Conservation (phyloP, 2,329 filamentous ascomycete genomes). For the Tolypocladium album region DNA sequence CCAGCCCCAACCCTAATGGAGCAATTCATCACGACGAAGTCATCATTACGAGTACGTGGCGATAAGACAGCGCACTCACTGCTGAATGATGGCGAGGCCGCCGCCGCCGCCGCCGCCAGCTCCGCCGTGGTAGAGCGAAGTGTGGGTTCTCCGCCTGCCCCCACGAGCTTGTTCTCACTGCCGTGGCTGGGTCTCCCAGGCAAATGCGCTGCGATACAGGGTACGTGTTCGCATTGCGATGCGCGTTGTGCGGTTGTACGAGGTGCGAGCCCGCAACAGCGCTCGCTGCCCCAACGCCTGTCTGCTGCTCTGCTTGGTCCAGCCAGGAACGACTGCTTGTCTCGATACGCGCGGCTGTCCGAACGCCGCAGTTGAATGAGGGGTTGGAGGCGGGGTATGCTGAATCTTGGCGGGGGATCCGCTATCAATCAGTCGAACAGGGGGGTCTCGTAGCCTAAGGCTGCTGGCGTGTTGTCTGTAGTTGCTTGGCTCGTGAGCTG, state of each 20-base stretch:
- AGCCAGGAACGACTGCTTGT: neutral
- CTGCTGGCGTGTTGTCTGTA: too few relatives aligned
- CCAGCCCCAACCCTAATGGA: neutral
- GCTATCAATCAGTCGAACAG: neutral
- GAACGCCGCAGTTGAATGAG: neutral
- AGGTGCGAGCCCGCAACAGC: neutral
- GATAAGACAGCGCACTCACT: neutral
- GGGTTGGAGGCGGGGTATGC: neutral
- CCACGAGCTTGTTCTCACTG: neutral
- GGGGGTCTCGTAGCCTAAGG: neutral
- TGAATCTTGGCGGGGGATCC: neutral
- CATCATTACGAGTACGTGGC: neutral
- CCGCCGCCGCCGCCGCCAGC: too few relatives aligned
- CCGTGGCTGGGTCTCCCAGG: neutral
- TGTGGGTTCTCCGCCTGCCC: neutral
- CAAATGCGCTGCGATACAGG: too few relatives aligned
- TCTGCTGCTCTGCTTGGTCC: neutral
- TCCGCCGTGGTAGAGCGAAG: neutral
- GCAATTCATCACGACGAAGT: neutral
- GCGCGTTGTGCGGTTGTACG: neutral
- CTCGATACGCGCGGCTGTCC: neutral
- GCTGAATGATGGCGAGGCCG: neutral
- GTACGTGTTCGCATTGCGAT: neutral
- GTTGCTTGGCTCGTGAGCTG: neutral
- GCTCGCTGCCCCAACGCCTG: neutral